Percentiles rank a stretch among this genome's conserved stretches.
Evolutionary conservation across 441 rosid species (phyloP).

Genomic region (Brassica hybrid): DNA sequence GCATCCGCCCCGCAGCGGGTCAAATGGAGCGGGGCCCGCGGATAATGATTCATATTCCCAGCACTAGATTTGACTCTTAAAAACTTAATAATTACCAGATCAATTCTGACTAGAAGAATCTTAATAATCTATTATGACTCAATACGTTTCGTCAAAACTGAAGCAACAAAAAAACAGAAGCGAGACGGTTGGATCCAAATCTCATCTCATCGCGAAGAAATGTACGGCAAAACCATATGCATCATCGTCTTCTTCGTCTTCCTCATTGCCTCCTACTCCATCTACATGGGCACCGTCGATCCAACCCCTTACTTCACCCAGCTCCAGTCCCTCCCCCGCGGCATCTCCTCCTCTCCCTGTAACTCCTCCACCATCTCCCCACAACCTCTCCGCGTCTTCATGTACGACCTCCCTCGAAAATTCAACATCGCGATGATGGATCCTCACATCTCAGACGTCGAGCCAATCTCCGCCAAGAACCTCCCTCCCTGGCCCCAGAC

Average conservation of each 20-base stretch:
- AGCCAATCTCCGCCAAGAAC: constrained; percentile 59
- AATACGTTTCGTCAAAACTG: neutral
- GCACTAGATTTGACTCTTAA: neutral
- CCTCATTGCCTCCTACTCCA: constrained; percentile 68
- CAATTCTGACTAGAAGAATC: neutral
- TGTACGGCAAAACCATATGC: constrained; percentile 66
- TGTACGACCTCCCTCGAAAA: constrained; percentile 91
- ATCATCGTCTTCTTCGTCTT: constrained; percentile 55
- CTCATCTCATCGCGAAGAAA: constrained; percentile 36
- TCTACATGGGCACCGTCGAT: constrained; percentile 75
- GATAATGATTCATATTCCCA: too few species aligned
- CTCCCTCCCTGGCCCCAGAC: constrained; percentile 77
- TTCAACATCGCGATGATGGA: constrained; percentile 85
- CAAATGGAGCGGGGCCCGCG: too few species aligned
- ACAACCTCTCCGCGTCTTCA: constrained; percentile 68
- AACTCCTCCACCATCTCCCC: constrained; percentile 33
- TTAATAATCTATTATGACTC: neutral
- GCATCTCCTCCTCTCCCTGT: constrained; percentile 42
- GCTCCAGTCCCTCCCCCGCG: constrained; percentile 44
- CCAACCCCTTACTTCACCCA: constrained; percentile 62
- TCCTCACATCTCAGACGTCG: constrained; percentile 49
- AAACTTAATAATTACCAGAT: neutral
- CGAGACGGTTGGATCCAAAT: neutral
- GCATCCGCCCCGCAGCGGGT: too few species aligned
- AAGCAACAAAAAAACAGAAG: neutral